Conservation (phyloP, 495 filamentous ascomycete species). For the Penicillium alfredii region DNA sequence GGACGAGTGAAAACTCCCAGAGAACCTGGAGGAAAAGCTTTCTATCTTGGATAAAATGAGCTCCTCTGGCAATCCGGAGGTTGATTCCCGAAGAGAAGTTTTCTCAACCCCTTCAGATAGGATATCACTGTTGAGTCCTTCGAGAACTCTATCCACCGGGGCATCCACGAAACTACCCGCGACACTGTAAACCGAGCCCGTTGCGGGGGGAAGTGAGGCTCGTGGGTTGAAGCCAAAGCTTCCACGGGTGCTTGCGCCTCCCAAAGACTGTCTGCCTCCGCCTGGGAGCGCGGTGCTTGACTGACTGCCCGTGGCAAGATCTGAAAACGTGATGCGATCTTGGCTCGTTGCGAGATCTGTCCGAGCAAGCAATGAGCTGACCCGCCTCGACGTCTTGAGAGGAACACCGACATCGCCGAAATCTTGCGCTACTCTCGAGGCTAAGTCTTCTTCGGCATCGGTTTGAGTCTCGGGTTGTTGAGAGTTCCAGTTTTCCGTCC, state of each 20-base stretch:
- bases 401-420: slow-evolving; percentile 61
- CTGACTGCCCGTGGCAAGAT: slow-evolving; percentile 52
- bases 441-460: slow-evolving; percentile 54
- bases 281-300: slow-evolving; percentile 42
- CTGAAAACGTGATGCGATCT: slow-evolving; percentile 67
- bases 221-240: slow-evolving; percentile 51
- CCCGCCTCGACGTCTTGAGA: slow-evolving; percentile 70
- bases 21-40: slow-evolving; percentile 58
- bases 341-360: slow-evolving; percentile 77
- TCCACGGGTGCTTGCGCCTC: slow-evolving; percentile 55
- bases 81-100: slow-evolving; percentile 65
- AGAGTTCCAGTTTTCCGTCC: slow-evolving; percentile 32
- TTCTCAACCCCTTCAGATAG: slow-evolving; percentile 63
- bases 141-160: slow-evolving; percentile 65
- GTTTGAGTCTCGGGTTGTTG: slow-evolving; percentile 27
- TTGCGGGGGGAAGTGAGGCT: slow-evolving; percentile 36
- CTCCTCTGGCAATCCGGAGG: slow-evolving; percentile 66
- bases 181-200: slow-evolving; percentile 37
- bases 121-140: slow-evolving; percentile 59
- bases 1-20: slow-evolving; percentile 50
- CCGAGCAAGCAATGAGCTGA: slow-evolving; percentile 89
- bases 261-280: slow-evolving; percentile 68
- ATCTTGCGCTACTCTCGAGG: slow-evolving; percentile 71
- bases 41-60: slow-evolving; percentile 68
- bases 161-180: slow-evolving; percentile 55